Conservation (phyloP, 257 asterid species). For the Anisodus tanguticus region DNA sequence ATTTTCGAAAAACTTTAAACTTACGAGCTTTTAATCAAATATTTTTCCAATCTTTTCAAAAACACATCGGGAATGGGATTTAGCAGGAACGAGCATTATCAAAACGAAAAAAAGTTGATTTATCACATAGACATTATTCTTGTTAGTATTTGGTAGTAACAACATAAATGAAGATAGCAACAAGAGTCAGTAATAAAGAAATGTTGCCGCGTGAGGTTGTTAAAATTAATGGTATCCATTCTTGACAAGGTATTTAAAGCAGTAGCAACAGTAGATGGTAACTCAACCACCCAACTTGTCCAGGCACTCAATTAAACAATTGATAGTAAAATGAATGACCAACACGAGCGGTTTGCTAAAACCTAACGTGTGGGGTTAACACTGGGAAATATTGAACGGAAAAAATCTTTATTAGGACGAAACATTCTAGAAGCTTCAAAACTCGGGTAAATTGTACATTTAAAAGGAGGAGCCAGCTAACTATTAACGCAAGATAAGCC, state of each 20-base stretch:
- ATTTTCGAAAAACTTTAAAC: too few species aligned
- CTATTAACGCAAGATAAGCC: neutral
- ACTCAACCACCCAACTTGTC: neutral
- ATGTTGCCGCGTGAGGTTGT: neutral
- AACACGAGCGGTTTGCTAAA: neutral
- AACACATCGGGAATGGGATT: neutral
- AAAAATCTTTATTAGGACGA: neutral
- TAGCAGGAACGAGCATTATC: neutral
- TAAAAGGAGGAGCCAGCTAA: slow-evolving; percentile 15
- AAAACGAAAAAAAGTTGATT: neutral
- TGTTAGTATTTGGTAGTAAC: neutral
- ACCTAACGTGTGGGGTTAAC: neutral
- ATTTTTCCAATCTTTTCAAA: neutral
- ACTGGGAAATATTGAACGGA: neutral
- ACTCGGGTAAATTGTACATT: slow-evolving; percentile 2
- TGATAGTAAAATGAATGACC: neutral
- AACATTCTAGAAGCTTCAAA: neutral
- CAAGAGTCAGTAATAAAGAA: neutral
- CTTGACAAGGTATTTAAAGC: neutral
- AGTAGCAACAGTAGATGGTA: neutral
- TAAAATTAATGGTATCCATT: neutral
- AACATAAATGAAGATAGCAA: neutral
- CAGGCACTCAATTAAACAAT: neutral
- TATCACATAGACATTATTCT: neutral
- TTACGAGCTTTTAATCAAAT: too few species aligned